phyloP scores from a whole-genome alignment of 768 basidiomycete genomes.

The Chalciporus chontae region DNA sequence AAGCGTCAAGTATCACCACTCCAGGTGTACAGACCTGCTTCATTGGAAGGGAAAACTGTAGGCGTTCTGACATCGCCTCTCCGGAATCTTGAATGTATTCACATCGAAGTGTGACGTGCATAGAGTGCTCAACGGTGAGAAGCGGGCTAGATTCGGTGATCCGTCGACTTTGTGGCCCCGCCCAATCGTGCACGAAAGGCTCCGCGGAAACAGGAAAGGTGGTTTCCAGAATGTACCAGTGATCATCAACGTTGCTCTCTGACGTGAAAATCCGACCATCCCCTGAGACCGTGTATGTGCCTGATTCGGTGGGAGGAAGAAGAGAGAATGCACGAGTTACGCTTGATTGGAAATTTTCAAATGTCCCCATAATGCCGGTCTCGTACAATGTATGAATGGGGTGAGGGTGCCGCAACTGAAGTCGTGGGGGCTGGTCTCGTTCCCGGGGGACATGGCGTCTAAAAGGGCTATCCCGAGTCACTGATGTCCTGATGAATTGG shows the following conservation, averaged over 20 bases:
- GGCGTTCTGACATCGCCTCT: constrained; percentile 18
- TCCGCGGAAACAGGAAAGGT: constrained; percentile 18
- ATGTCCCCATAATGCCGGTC: constrained; percentile 36
- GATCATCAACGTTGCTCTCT: constrained; percentile 15
- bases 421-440: constrained; percentile 59
- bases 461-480: constrained; percentile 39
- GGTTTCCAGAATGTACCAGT: constrained; percentile 27
- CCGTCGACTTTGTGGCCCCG: constrained; percentile 31
- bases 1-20: neutral
- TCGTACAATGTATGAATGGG: constrained; percentile 45
- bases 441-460: constrained; percentile 55
- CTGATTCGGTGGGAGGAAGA: constrained; percentile 44
- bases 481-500: constrained; percentile 34
- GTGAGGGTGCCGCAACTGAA: constrained; percentile 55
- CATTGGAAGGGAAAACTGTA: constrained; percentile 46
- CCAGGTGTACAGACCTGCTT: constrained; percentile 45
- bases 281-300: constrained; percentile 46
- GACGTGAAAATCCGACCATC: constrained; percentile 48
- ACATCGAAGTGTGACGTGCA: constrained; percentile 51
- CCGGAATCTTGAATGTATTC: constrained; percentile 45
- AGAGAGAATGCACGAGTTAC: constrained; percentile 43
- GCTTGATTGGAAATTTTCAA: constrained; percentile 14
- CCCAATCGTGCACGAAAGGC: constrained; percentile 25
- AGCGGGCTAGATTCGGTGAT: constrained; percentile 53
- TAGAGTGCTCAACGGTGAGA: constrained; percentile 51